Evolutionary conservation across 148 eudicot species (phyloP), one percentile per base, ranked within the genome.

Genomic region (Oxyria digyna): DNA sequence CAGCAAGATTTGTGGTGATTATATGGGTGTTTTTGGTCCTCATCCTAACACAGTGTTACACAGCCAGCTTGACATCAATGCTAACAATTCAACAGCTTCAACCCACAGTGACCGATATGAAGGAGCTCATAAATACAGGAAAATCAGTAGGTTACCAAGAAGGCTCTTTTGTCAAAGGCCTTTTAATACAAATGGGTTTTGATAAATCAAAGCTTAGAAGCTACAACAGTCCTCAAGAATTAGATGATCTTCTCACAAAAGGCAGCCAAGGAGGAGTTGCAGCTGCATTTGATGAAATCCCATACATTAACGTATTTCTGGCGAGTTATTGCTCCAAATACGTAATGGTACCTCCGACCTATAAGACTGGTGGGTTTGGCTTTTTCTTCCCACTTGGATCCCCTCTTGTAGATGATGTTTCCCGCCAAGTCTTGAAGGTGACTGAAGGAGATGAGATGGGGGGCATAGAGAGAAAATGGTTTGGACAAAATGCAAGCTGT

Each of bases 11-110:
- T 63, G 96, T 89, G 69, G 74, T 87, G 62, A 79, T 85, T 9
- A 73, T 85, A 40, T 87, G 96, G 96, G 62, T 85, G 4, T 87
- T 87, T 20, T 82, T 90, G 35, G 79, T 84, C 18, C 76, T 85
- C 29, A 70, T 87, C 35, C 73, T 87, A 20, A 85, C 82, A 8
- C 82, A 80, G 43, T 85, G 85, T 72, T 87, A 87, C 69, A 87
- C 89, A 0, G 87, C 91, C 0, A 85, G 79, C 63, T 71, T 87
- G 24, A 79, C 85, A 3, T 81, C 87, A 4, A 82, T 81, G 74
- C 59, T 87, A 42, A 87, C 89, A 13, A 83, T 83, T 27, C 80
- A 84, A 63, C 77, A 74, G 66, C 78, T 84, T 42, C 75, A 76
- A 46, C 89, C 88, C 4, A 68, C 76, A 9, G 67, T 79, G 23